Conservation (phyloP, 306 rosid genomes). For the Sindora glabra region DNA sequence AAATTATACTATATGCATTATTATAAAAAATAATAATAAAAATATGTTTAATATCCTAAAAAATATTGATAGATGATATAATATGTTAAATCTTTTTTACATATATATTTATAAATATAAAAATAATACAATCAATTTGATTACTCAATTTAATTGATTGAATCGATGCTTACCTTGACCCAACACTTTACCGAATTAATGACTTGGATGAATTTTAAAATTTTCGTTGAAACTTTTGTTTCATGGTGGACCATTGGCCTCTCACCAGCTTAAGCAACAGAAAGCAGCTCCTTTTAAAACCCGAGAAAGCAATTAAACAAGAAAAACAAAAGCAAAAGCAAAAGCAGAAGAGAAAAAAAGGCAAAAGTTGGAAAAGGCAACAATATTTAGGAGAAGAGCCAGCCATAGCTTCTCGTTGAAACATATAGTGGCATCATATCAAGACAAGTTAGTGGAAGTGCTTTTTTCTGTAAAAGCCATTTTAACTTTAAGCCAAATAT, state of each 20-base stretch:
- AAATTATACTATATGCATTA: no score
- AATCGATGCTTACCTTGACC: no score
- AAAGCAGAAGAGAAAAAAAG: conserved; percentile 1
- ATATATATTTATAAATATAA: no score
- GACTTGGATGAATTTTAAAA: conserved; percentile 4
- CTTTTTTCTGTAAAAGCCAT: conserved; percentile 17
- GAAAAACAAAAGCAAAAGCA: conserved; percentile 14
- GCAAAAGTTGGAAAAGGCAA: conserved; percentile 27
- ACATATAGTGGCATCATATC: no score
- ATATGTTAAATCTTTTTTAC: no score
- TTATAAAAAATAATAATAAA: no score
- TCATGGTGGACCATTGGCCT: not conserved
- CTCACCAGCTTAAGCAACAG: conserved; percentile 16
- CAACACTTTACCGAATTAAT: no score
- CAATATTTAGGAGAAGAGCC: conserved; percentile 36
- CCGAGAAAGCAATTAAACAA: conserved; percentile 7
- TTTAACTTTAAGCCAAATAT: conserved; percentile 20
- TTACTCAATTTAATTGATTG: no score
- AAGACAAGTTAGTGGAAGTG: conserved; percentile 45
- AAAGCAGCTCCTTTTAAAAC: conserved; percentile 18
- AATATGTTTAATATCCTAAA: no score
- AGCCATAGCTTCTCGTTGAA: conserved; percentile 44
- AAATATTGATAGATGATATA: no score
- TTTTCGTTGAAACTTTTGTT: conserved; percentile 8
- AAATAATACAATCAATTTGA: no score